Evolutionary conservation across 2,329 filamentous ascomycete species (phyloP), one percentile per base, ranked within the genome.

Genomic region (Cytospora mali): DNA sequence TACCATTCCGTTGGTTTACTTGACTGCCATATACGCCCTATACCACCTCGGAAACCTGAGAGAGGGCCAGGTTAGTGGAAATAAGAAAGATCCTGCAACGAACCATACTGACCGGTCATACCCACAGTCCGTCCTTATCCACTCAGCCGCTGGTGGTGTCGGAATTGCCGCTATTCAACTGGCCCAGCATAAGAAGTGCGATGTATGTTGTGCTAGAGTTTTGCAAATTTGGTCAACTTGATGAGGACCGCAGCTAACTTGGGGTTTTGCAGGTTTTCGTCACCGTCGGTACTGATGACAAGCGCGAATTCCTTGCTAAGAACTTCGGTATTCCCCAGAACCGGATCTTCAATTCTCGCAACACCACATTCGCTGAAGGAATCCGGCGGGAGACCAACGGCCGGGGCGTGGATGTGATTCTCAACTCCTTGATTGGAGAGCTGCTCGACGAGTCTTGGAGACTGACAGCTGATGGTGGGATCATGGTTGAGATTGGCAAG

Each of bases 401-500:
- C 7, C 39, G 50, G 2, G 72, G 72, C 4, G 64, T 66, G 3
- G 69, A 70, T 7, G 64, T 69, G 0, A 62, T 70, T 2, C 46
- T 71, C 18, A 70, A 71, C 49, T 69, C 69, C 0, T 59, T 70
- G 0, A n/a, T n/a, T 11, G 69, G 67, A 1, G 55, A 71, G 2
- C 18, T 70, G n/a, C 62, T 73, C 1, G 65, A 69, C 6, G 66
- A 68, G 2, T 69, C 70, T 6, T 48, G 33, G 58, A 29, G 39
- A 18, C 28, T 53, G 59, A 61, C 75, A 1, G 80, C 74, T 16
- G 74, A 77, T 7, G 77, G 78, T 57, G 71, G 73, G 1, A 71
- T 77, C 35, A 80, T 80, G 0, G 71, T 78, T n/a, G 77, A 73
- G 6, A 62, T 82, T 16, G 25, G 5, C 25, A 58, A 51, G 21